These are phyloP conservation scores for Ascochyta clinopodiicola DNA, from an alignment of 2,329 filamentous ascomycete species.

Conservation along the genomic window DNA sequence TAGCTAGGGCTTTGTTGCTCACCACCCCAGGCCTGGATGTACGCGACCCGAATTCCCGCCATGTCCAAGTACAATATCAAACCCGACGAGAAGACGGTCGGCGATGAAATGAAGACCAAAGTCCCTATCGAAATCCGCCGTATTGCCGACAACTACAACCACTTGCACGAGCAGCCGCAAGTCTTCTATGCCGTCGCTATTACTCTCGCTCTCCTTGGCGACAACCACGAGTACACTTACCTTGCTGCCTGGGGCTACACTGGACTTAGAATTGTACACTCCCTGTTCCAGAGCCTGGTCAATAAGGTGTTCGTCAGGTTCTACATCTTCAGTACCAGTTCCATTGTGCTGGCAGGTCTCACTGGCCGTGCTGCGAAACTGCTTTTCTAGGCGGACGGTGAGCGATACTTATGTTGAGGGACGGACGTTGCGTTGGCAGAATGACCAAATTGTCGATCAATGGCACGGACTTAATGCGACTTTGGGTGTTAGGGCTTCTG, in stretches of 20 bases:
- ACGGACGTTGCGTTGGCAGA: too few species aligned
- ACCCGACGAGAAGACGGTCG: slow-evolving; percentile 3
- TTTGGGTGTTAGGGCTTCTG: not conserved
- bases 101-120: slow-evolving; percentile 14
- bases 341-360: slow-evolving; percentile 9
- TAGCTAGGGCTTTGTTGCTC: not conserved
- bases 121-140: slow-evolving; percentile 16
- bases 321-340: slow-evolving; percentile 15
- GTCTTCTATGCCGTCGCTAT: slow-evolving; percentile 15
- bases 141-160: slow-evolving; percentile 17
- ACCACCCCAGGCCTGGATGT: slow-evolving; percentile 13
- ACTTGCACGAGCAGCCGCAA: slow-evolving; percentile 14
- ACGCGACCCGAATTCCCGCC: slow-evolving; percentile 15
- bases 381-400: slow-evolving; percentile 1
- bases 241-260: slow-evolving; percentile 18
- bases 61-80: slow-evolving; percentile 16
- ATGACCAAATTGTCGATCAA: not conserved
- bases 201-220: slow-evolving; percentile 11
- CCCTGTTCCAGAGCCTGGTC: slow-evolving; percentile 17
- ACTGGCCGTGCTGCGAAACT: slow-evolving; percentile 12
- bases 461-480: not conserved
- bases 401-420: too few species aligned
- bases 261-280: slow-evolving; percentile 12
- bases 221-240: slow-evolving; percentile 16
- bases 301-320: slow-evolving; percentile 13